phyloP scores from a whole-genome alignment of 2,329 filamentous ascomycete genomes.

The Cordyceps pruinosa region DNA sequence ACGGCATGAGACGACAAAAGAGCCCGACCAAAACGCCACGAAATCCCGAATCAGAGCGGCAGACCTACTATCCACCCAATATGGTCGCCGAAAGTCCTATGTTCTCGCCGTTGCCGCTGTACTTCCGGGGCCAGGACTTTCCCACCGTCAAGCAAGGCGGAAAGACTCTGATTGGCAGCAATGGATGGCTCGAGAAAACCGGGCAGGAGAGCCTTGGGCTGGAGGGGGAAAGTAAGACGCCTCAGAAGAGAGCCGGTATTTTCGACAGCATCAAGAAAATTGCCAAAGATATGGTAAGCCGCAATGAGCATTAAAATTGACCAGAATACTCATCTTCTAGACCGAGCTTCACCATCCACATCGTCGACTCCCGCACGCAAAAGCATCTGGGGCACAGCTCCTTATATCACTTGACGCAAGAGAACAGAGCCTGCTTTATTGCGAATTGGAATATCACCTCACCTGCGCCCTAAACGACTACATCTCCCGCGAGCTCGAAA shows the following conservation, averaged over 20 bases:
- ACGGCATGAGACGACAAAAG: conserved; percentile 15
- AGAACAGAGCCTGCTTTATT: conserved; percentile 52
- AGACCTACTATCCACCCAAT: conserved; percentile 3
- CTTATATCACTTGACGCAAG: conserved; percentile 46
- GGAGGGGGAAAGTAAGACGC: conserved; percentile 21
- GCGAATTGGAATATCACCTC: conserved; percentile 51
- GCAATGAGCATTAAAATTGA: background rate
- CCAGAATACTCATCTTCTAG: conserved; percentile 20
- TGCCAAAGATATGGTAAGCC: conserved; percentile 46
- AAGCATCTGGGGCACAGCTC: conserved; percentile 27
- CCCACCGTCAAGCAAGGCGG: conserved; percentile 33
- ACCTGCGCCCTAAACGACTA: conserved; percentile 45
- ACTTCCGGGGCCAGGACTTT: conserved; percentile 33
- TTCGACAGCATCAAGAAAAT: conserved; percentile 44
- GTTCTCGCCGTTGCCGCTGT: conserved; percentile 38
- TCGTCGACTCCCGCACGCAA: conserved; percentile 27
- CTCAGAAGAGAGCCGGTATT: conserved; percentile 35
- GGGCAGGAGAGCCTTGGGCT: conserved; percentile 17
- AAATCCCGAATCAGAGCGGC: conserved; percentile 14
- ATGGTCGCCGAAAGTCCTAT: conserved; percentile 20
- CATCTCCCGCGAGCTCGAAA: conserved; percentile 45
- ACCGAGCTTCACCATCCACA: conserved; percentile 31
- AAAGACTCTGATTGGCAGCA: conserved; percentile 48
- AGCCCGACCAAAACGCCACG: background rate
- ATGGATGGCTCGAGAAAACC: conserved; percentile 50